Base-by-base conservation (phyloP, 129 eudicot genomes). In the Artemisia argyi region DNA sequence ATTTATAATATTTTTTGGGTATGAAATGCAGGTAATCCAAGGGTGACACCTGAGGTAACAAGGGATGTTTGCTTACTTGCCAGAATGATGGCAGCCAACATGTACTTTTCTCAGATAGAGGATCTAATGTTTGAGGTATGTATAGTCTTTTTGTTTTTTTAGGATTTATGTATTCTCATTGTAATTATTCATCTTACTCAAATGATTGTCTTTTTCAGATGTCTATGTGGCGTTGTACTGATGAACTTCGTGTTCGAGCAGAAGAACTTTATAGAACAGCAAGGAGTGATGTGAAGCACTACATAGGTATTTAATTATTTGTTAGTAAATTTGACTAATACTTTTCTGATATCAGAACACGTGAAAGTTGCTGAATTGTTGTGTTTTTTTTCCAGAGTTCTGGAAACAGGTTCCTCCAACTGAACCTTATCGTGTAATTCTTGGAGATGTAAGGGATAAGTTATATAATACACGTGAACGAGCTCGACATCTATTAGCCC, bases 191-290 rank as follows among this genome's bases (percentile, higher is more conserved):
- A 69, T 61, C 79, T 65, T 8, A 75, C 55, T 79, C 54, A 48
- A n/a, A 7, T 19, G 30, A 19, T 57, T 24, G 10, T 18, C 51
- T 26, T 78, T 61, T 32, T 59, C 78, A 95, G 99, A 69, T 95
- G 83, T 95, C 99, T 58, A 95, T 95, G 99, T 95, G 97, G 96
- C 97, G 99, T 71, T 95, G 99, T 88, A 95, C 17, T 66, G 96
- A 95, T 19, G 99, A 95, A 79, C 97, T 91, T 69, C 97, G 96
- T 57, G 82, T 68, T 47, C 94, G 94, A 20, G 93, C 97, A 20
- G 94, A 90, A 64, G 96, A 88, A 50, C 85, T 95, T 68, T 88
- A 86, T 74, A 83, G 82, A 62, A 54, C 88, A 46, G 83, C 91
- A 13, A 95, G 78, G 86, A 95, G 88, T 79, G 99, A 95, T 80